Percentiles rank a stretch among this genome's conserved stretches.
phyloP scores from a whole-genome alignment of 2,329 filamentous ascomycete genomes.

The Raffaelea albimanens region DNA sequence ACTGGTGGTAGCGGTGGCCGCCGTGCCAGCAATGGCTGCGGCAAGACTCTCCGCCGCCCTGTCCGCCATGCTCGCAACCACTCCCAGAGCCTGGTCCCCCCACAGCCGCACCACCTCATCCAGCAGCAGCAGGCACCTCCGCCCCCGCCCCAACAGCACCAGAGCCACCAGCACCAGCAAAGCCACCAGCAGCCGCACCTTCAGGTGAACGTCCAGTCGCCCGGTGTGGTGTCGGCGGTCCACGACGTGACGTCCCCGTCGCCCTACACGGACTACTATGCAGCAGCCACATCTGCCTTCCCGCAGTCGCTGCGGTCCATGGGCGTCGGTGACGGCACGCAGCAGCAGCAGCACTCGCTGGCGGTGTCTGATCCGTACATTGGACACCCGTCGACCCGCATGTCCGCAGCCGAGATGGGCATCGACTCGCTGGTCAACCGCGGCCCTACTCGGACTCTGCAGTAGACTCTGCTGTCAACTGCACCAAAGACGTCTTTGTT shows the following conservation, averaged over 20 bases:
- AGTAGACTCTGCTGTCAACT: constrained; percentile 4
- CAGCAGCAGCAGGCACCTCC: not conserved
- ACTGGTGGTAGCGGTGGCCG: constrained; percentile 16
- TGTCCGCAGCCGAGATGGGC: constrained; percentile 48
- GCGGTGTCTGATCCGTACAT: constrained; percentile 33
- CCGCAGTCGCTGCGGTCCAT: constrained; percentile 34
- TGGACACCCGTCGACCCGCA: constrained; percentile 29
- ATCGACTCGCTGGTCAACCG: constrained; percentile 51
- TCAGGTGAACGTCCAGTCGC: constrained; percentile 5
- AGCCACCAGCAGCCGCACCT: not conserved
- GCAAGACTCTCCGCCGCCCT: not conserved
- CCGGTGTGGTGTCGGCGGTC: constrained; percentile 11
- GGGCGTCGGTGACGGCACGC: constrained; percentile 9
- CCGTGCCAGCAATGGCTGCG: constrained; percentile 8
- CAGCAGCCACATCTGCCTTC: constrained; percentile 29
- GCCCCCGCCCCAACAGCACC: too few species aligned
- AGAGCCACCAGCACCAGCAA: constrained; percentile 2
- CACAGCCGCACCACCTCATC: not conserved
- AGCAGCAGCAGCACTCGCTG: not conserved
- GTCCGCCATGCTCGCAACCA: too few species aligned
- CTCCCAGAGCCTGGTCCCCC: not conserved
- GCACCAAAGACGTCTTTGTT: too few species aligned
- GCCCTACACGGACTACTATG: constrained; percentile 16
- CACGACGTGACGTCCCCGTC: constrained; percentile 12
- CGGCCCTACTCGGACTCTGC: constrained; percentile 16